These are phyloP conservation scores for Agrostemma githago DNA, from an alignment of 148 eudicot species.

Conservation along the genomic window DNA sequence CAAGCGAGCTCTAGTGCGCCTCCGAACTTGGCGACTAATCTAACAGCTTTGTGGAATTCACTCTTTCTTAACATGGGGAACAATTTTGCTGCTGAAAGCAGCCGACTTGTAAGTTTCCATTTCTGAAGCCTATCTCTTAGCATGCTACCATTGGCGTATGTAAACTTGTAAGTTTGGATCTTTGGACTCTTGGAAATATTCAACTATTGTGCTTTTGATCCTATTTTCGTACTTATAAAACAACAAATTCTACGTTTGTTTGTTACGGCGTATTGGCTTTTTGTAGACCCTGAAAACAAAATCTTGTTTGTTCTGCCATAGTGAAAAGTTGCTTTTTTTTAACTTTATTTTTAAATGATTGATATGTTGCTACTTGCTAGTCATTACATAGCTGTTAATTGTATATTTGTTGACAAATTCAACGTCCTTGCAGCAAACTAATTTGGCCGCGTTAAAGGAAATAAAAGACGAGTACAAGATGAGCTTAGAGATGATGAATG, in stretches of 20 bases:
- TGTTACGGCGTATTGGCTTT: no score
- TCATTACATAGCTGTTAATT: not conserved
- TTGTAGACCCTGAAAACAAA: not conserved
- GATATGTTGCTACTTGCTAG: not conserved
- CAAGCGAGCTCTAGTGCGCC: constrained; percentile 28
- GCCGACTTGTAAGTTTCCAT: constrained; percentile 55
- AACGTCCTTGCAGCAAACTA: constrained; percentile 43
- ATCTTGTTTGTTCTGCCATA: not conserved
- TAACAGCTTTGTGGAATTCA: constrained; percentile 65
- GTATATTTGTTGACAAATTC: not conserved
- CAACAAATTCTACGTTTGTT: not conserved
- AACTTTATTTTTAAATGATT: not conserved
- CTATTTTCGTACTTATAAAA: not conserved
- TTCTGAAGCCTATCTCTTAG: not conserved
- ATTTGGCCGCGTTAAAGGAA: constrained; percentile 41
- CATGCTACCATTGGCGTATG: not conserved
- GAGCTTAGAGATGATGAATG: constrained; percentile 36
- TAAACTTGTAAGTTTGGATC: no score
- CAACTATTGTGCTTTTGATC: not conserved
- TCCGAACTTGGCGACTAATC: constrained; percentile 44
- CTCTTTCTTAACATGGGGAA: constrained; percentile 65
- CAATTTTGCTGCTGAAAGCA: constrained; percentile 48
- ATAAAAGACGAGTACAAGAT: constrained; percentile 57
- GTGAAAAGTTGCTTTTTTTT: not conserved
- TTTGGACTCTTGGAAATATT: not conserved